phyloP scores from a whole-genome alignment of 1,284 basidiomycete species.

The Trichosporon sp. region DNA sequence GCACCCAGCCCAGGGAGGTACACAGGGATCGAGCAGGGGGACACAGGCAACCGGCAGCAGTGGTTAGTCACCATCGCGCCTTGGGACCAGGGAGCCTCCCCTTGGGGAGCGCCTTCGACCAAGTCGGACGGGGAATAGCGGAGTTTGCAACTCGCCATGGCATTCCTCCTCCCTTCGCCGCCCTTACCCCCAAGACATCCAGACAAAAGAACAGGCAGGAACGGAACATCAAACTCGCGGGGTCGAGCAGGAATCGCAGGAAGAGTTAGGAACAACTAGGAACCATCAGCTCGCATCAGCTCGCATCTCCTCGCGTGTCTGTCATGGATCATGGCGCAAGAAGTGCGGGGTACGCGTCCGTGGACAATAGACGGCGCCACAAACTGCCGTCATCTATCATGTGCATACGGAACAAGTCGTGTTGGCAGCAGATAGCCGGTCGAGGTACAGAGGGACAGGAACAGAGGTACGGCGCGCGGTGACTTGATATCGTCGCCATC shows the following conservation, averaged over 20 bases:
- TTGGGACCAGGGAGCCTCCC: too few species aligned
- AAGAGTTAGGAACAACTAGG: background rate
- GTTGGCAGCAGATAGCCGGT: background rate
- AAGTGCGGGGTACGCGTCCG: background rate
- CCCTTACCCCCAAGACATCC: background rate
- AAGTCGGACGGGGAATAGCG: background rate
- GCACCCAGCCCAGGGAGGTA: background rate
- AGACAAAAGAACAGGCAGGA: constrained; percentile 1
- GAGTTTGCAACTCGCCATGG: background rate
- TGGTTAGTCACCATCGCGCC: constrained; percentile 4
- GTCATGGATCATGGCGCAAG: background rate
- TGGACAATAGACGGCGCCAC: background rate
- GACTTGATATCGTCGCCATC: background rate
- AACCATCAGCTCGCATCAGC: background rate
- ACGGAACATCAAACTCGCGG: background rate
- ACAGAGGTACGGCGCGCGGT: background rate
- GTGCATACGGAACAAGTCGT: background rate
- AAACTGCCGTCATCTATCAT: background rate
- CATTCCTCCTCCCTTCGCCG: background rate
- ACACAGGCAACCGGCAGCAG: background rate
- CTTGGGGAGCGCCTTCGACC: background rate
- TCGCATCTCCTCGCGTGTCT: background rate
- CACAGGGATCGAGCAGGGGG: background rate
- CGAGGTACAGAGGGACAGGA: background rate
- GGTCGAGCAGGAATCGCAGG: background rate